A percentile compares a stretch with the other conserved stretches of the same genome.
Conservation (phyloP, 768 basidiomycete genomes). For the Amanita muscaria region DNA sequence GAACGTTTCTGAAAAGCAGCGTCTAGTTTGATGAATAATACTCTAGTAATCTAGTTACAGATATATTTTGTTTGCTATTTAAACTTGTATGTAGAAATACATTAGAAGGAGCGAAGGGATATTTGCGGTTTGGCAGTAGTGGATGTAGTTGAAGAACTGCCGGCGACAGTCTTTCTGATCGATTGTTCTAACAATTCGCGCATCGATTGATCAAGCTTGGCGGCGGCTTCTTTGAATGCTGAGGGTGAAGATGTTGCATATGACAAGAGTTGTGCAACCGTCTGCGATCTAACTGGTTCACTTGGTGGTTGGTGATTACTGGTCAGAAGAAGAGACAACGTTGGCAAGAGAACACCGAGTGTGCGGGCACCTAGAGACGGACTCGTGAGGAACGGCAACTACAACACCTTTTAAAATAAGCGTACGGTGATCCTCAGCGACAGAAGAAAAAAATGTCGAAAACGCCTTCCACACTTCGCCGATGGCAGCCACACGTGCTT, state of each 20-base stretch:
- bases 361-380: slow-evolving; percentile 47
- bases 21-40: too few species aligned
- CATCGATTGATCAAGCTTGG: slow-evolving; percentile 46
- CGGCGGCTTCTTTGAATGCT: slow-evolving; percentile 81
- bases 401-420: slow-evolving; percentile 10
- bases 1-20: too few species aligned
- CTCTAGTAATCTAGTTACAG: too few species aligned
- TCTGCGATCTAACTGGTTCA: slow-evolving; percentile 43
- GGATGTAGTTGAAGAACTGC: slow-evolving; percentile 21
- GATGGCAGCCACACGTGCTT: slow-evolving; percentile 51
- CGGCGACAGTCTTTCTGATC: slow-evolving; percentile 66
- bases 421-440: slow-evolving; percentile 58
- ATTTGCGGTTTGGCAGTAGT: slow-evolving; percentile 62
- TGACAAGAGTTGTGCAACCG: slow-evolving; percentile 56
- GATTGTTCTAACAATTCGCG: slow-evolving; percentile 66
- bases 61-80: too few species aligned
- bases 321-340: slow-evolving; percentile 61
- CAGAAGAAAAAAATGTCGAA: slow-evolving; percentile 46
- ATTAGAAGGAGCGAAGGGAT: slow-evolving; percentile 62
- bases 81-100: too few species aligned
- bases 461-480: slow-evolving; percentile 83
- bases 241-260: slow-evolving; percentile 64
- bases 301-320: slow-evolving; percentile 34
- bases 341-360: slow-evolving; percentile 68
- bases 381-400: not conserved